Evolutionary conservation across 176 grass and related monocot species (phyloP), one percentile per base, ranked within the genome.

Genomic region (Phyllostachys edulis): DNA sequence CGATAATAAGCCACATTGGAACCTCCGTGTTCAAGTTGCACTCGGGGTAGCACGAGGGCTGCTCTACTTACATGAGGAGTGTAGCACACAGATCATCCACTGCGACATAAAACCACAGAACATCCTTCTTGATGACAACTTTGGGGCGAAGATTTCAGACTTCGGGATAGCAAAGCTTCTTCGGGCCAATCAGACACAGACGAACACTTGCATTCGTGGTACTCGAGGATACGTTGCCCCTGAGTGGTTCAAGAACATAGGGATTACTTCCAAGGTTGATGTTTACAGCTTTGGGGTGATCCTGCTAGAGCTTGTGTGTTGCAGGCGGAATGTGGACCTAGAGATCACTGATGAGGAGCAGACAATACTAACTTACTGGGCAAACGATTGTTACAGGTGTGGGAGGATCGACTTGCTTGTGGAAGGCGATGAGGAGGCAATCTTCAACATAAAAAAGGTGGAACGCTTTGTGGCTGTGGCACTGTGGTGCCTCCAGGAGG

Each of bases 401-500:
- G 87, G 76, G 29, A 89, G 76, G 7, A 57, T 85, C 2, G 61
- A 89, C 72, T 61, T 85, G 45, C 87, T 89, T 3, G 69, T 89
- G 23, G 76, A 51, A 1, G 61, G 76, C 7, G 87, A 89, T 42
- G 69, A 75, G 0, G 87, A 89, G 45, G 82, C 76, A 17, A 75
- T 34, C 55, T 67, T 46, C 7, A 76, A 90, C 63, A 26, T 84
- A 5, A 72, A 50, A 34, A 34, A 34, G 32, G 32, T 34, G 32
- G 32, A 34, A 34, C 32, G 32, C 32, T 34, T 34, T 34, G 81
- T 89, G 1, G 68, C 64, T 41, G 91, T 87, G 5, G 88, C 91
- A 38, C 63, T 90, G 39, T 92, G 91, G 87, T 92, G 91, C 51
- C 78, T 92, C 20, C 91, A 92, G 66, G 88, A 90, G 77, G 91